These are phyloP conservation scores for Marasmius fiardii DNA, from an alignment of 1,284 basidiomycete genomes.

Conservation along the genomic window DNA sequence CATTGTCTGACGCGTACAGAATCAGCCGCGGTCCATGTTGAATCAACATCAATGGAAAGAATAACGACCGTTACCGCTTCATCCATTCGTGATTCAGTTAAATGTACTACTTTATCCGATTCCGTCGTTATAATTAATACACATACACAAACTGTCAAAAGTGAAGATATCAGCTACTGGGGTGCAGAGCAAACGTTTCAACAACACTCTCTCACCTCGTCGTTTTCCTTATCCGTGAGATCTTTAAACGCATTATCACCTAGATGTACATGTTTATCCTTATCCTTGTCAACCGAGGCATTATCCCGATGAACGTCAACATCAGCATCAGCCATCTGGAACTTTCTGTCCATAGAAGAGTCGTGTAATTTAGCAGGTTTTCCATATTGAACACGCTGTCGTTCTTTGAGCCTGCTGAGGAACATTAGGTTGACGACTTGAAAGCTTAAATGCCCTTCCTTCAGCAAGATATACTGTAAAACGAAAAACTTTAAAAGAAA, in stretches of 20 bases:
- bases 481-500: not conserved
- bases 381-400: constrained; percentile 12
- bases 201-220: constrained; percentile 16
- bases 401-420: constrained; percentile 11
- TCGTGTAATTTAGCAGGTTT: constrained; percentile 13
- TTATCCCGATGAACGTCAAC: not conserved
- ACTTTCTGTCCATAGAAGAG: constrained; percentile 14
- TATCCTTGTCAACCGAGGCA: not conserved
- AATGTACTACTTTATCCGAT: too few relatives aligned
- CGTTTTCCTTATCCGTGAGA: constrained; percentile 14
- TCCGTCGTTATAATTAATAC: not conserved
- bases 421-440: constrained; percentile 12
- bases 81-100: too few relatives aligned
- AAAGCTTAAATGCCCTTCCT: not conserved
- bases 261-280: not conserved
- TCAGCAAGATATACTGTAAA: not conserved
- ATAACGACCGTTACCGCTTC: too few relatives aligned
- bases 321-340: not conserved
- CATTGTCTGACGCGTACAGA: too few relatives aligned
- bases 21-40: too few relatives aligned
- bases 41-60: too few relatives aligned
- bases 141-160: constrained; percentile 1
- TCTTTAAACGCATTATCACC: constrained; percentile 13
- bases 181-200: too few relatives aligned
- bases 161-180: not conserved